Percentiles rank a stretch among this genome's conserved stretches.
phyloP scores from a whole-genome alignment of 208 protist genomes.

The Trypanosoma melophagium region DNA sequence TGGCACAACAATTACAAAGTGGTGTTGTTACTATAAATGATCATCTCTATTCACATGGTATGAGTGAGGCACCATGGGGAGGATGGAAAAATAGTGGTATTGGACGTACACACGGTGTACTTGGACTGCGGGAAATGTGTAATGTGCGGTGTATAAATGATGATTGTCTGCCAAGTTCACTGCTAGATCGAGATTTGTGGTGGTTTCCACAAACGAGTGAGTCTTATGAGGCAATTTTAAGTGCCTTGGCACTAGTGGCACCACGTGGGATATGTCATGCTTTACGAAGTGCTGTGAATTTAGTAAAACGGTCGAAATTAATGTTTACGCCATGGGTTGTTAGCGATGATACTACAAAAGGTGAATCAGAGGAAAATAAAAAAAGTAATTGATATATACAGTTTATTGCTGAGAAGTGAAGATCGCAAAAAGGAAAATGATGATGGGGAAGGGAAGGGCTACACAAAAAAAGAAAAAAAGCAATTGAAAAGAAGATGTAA shows the following conservation, averaged over 20 bases:
- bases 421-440: no score
- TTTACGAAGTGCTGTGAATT: slow-evolving; percentile 26
- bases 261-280: slow-evolving; percentile 33
- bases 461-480: background rate
- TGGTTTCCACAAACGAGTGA: slow-evolving; percentile 67
- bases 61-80: slow-evolving; percentile 84
- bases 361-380: background rate
- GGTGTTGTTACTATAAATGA: slow-evolving; percentile 89
- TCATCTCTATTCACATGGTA: slow-evolving; percentile 62
- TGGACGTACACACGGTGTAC: slow-evolving; percentile 78
- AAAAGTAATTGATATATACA: no score
- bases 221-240: slow-evolving; percentile 38
- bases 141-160: slow-evolving; percentile 84
- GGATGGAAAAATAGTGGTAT: slow-evolving; percentile 88
- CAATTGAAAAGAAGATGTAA: background rate
- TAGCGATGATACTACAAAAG: background rate
- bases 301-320: slow-evolving; percentile 34
- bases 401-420: no score
- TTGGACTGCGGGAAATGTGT: slow-evolving; percentile 81
- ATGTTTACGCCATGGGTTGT: slow-evolving; percentile 70
- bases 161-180: slow-evolving; percentile 37
- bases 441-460: no score
- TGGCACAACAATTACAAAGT: slow-evolving; percentile 61
- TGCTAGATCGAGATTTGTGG: slow-evolving; percentile 64
- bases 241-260: slow-evolving; percentile 36